Evolutionary conservation across 2,329 filamentous ascomycete genomes (phyloP), one percentile per base, ranked within the genome.

Genomic region (Apiospora hydei): DNA sequence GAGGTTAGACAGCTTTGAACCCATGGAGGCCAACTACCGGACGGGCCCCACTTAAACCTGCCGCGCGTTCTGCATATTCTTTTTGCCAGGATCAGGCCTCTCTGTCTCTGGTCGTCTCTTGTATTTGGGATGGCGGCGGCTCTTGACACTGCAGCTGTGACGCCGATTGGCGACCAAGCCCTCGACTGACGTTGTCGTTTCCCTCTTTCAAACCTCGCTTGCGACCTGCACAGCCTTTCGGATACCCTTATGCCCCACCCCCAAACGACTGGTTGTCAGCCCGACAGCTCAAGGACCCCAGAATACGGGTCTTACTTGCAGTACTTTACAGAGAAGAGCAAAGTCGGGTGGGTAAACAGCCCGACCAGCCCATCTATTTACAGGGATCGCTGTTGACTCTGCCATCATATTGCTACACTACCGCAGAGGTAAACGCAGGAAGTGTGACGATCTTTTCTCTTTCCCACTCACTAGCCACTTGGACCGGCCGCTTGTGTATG

Each of bases 61-160:
- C 53, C 53, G 53, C 53, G 53, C 53, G 53, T 61, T 61, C 53
- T 61, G 53, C 53, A 61, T 38, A 38, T 61, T 53, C 26, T 38
- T 38, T 8, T 34, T 16, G 26, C 26, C 51, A 57, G 51, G 51
- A 57, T 57, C 30, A 4, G 51, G 26, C 26, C 26, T 30, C 26
- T 24, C n/a, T 49, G 21, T 30, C 24, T 53, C 49, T 26, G 21
- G 46, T 21, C 44, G 26, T 30, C 26, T 30, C 26, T 30, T 49
- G 6, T 46, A 16, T 53, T 51, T 26, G 51, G 51, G 44, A 47
- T 47, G 44, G 7, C 34, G 49, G 49, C 53, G 53, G 30, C 30
- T 61, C 53, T 61, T 61, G 51, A 57, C 51, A 57, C 51, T 34
- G 24, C 14, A 57, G 51, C 51, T 57, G 26, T 18, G 51, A 57